Percentiles rank a stretch among this genome's conserved stretches.
Evolutionary conservation across 176 grass and related monocot species (phyloP).

Genomic region (Aegilops longissima): DNA sequence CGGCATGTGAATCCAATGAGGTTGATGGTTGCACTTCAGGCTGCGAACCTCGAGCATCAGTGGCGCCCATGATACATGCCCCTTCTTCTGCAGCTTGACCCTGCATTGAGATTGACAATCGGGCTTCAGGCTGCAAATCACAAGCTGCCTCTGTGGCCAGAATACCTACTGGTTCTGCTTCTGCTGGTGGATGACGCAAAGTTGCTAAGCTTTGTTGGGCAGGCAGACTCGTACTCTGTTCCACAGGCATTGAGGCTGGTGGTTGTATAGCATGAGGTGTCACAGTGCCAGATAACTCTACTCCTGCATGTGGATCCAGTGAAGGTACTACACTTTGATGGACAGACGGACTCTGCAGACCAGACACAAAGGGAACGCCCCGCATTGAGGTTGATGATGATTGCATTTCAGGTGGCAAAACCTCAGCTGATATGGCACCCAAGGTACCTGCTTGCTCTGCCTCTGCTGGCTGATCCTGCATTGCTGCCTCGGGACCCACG

Average conservation of each 20-base stretch:
- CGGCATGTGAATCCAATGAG: conserved; percentile 2
- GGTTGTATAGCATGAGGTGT: conserved; percentile 9
- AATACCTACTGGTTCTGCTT: conserved; percentile 25
- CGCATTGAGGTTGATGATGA: conserved; percentile 2
- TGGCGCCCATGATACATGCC: conserved; percentile 5
- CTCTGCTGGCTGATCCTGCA: conserved; percentile 16
- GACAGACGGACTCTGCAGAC: neutral
- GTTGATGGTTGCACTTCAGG: conserved; percentile 25
- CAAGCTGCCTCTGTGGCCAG: conserved; percentile 3
- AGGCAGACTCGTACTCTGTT: conserved; percentile 6
- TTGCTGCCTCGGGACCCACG: neutral
- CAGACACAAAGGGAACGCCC: neutral
- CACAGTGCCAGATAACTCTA: neutral
- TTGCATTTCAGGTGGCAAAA: conserved; percentile 20
- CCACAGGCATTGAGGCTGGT: conserved; percentile 2
- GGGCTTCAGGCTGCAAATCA: conserved; percentile 21
- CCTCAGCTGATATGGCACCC: neutral
- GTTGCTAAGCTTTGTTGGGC: neutral
- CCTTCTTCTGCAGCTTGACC: conserved; percentile 25
- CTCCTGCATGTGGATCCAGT: neutral
- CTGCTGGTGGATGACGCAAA: conserved; percentile 12
- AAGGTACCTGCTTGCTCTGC: conserved; percentile 22
- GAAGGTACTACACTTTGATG: conserved; percentile 3
- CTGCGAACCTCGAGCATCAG: neutral
- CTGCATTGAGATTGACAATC: conserved; percentile 24